Percentiles rank a stretch among this genome's conserved stretches.
These are phyloP conservation scores for Borovskyia barvae DNA, from an alignment of 208 protist genomes.

Conservation along the genomic window DNA sequence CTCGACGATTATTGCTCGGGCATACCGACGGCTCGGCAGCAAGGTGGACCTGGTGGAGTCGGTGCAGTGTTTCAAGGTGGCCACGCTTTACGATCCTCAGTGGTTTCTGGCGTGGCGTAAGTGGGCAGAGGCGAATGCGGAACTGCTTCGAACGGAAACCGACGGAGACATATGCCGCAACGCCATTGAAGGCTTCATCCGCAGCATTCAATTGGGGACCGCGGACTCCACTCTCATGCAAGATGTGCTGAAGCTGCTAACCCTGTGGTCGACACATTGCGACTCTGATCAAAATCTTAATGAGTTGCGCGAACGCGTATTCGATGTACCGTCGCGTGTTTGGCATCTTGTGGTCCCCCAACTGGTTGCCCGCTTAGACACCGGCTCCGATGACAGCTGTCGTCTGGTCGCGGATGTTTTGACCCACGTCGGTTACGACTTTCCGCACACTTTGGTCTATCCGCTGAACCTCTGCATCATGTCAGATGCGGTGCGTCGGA, in stretches of 20 bases:
- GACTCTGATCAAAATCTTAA: conserved; percentile 62
- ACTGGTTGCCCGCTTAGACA: conserved; percentile 98
- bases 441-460: conserved; percentile 98
- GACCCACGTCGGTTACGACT: conserved; percentile 91
- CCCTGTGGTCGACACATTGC: conserved; percentile 95
- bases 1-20: conserved; percentile 49
- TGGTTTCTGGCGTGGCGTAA: conserved; percentile 86
- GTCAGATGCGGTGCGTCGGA: conserved; percentile 74
- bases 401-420: conserved; percentile 94
- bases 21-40: conserved; percentile 73
- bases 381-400: conserved; percentile 85
- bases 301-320: conserved; percentile 91
- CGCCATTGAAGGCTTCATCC: conserved; percentile 83
- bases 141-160: conserved; percentile 46
- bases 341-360: conserved; percentile 99
- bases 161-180: conserved; percentile 58
- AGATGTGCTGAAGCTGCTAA: conserved; percentile 98
- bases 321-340: conserved; percentile 93
- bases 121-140: conserved; percentile 72
- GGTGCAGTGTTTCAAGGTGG: conserved; percentile 74
- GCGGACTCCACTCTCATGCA: conserved; percentile 90
- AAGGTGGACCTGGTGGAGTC: conserved; percentile 57
- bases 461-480: conserved; percentile 97
- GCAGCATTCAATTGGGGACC: conserved; percentile 75
- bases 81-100: conserved; percentile 75